Conservation (phyloP, 2,329 filamentous ascomycete genomes). For the Aspergillus neotritici region DNA sequence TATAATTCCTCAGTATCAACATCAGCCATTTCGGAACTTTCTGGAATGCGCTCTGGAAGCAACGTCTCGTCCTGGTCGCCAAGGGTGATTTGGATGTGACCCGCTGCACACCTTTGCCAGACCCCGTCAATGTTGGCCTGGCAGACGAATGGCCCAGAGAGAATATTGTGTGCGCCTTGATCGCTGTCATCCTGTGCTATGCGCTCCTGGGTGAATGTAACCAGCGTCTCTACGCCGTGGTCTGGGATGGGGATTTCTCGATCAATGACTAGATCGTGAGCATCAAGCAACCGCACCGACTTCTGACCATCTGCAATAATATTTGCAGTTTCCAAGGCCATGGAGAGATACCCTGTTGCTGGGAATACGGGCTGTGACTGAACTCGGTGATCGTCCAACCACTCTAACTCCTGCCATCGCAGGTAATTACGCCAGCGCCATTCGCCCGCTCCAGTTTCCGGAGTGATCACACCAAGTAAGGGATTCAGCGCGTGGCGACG, state of each 20-base stretch:
- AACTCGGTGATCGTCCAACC: constrained; percentile 43
- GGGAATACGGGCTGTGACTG: constrained; percentile 12
- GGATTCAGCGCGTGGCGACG: background rate
- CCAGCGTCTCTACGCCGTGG: constrained; percentile 2
- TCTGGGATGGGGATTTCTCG: constrained; percentile 2
- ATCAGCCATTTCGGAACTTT: background rate
- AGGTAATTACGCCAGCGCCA: constrained; percentile 42
- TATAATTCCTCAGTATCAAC: constrained; percentile 4
- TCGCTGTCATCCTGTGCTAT: too few species aligned
- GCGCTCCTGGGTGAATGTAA: constrained; percentile 1
- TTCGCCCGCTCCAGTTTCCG: constrained; percentile 5
- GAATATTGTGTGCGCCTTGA: background rate
- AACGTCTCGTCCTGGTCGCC: background rate
- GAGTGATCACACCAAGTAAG: constrained; percentile 4
- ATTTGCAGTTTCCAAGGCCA: constrained; percentile 16
- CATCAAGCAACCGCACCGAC: constrained; percentile 1
- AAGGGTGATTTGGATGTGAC: background rate
- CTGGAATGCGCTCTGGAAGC: background rate
- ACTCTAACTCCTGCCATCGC: constrained; percentile 37
- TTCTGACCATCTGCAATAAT: background rate
- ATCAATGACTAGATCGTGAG: constrained; percentile 1
- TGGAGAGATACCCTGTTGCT: constrained; percentile 11
- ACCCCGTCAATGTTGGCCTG: background rate
- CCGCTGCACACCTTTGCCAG: constrained; percentile 2
- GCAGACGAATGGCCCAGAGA: background rate